Conservation (phyloP, 495 filamentous ascomycete genomes). For the Talaromyces borbonicus region DNA sequence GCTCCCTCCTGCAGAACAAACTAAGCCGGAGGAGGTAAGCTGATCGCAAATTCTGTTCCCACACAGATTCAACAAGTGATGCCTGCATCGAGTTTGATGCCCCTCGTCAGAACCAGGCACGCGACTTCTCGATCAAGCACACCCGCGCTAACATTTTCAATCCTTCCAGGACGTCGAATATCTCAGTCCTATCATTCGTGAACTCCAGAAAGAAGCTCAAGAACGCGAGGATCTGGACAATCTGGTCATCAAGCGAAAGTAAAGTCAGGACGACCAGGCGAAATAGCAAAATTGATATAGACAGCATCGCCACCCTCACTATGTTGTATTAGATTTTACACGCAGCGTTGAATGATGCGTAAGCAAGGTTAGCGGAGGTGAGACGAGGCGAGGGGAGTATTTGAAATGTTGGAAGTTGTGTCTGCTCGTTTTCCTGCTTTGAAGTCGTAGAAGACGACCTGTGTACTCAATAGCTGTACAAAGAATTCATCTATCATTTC, state of each 20-base stretch:
- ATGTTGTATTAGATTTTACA: constrained; percentile 3
- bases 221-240: constrained; percentile 79
- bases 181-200: constrained; percentile 68
- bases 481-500: constrained; percentile 32
- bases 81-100: neutral
- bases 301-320: neutral
- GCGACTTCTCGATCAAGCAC: neutral
- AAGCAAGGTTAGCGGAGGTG: neutral
- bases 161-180: constrained; percentile 61
- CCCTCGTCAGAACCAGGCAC: neutral
- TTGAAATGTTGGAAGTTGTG: neutral
- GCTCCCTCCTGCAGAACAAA: constrained; percentile 74
- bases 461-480: constrained; percentile 43
- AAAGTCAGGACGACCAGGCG: neutral
- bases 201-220: constrained; percentile 70
- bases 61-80: too few relatives aligned
- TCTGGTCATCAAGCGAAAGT: constrained; percentile 51
- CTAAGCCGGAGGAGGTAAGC: constrained; percentile 60
- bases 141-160: neutral
- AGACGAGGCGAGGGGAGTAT: neutral
- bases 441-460: neutral
- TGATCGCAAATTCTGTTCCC: too few relatives aligned
- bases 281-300: neutral
- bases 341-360: neutral
- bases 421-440: constrained; percentile 1